Conservation (phyloP, 768 basidiomycete genomes). For the Trichaptum fuscoviolaceum region DNA sequence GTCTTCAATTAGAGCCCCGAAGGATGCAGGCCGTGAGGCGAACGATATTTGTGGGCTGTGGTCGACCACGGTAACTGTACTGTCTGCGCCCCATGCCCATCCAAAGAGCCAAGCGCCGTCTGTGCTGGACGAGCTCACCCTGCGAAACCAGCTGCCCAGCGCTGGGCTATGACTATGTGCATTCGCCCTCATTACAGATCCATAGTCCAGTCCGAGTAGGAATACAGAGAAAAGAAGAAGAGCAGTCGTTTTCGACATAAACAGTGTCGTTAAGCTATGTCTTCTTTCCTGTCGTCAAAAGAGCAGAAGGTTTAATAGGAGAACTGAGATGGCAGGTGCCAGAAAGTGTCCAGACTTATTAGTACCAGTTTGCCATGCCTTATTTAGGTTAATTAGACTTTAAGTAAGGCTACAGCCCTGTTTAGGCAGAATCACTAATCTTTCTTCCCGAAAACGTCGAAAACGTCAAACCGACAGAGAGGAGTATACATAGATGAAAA, state of each 20-base stretch:
- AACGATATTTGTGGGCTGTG: conserved; percentile 66
- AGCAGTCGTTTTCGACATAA: neutral
- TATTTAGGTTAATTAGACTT: neutral
- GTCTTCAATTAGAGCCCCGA: conserved; percentile 68
- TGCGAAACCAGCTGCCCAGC: conserved; percentile 21
- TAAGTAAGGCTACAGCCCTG: neutral
- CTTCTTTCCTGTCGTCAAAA: neutral
- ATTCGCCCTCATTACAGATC: neutral
- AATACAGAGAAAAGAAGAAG: neutral
- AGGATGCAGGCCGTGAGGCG: conserved; percentile 66
- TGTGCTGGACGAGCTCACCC: conserved; percentile 18
- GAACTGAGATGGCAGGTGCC: neutral
- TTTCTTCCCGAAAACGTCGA: too few relatives aligned
- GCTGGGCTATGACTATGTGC: neutral
- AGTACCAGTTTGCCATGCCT: neutral
- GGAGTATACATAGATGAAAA: too few relatives aligned
- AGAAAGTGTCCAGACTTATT: too few relatives aligned
- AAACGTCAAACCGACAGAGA: too few relatives aligned
- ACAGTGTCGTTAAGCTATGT: neutral
- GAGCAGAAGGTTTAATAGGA: neutral
- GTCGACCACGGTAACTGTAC: conserved; percentile 68
- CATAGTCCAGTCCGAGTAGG: neutral
- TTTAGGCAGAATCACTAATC: too few relatives aligned
- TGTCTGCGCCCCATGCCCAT: conserved; percentile 31
- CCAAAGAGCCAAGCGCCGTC: conserved; percentile 32